Evolutionary conservation across 805 yeast species (phyloP).

Genomic region (Saccharomycopsis sp.): DNA sequence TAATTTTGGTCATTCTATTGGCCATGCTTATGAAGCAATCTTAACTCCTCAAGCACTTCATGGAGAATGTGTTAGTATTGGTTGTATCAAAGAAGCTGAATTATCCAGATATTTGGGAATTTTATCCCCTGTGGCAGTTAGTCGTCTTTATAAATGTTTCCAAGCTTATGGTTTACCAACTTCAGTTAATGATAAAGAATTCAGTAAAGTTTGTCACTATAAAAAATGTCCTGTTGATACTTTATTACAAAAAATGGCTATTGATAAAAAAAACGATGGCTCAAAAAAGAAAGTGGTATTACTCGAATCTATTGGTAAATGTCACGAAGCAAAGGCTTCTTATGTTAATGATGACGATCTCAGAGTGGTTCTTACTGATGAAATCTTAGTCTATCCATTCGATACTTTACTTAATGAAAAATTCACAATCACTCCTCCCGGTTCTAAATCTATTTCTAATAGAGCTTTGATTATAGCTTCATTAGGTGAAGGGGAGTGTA

Average conservation of each 20-base stretch:
- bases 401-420: constrained; percentile 25
- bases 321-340: constrained; percentile 83
- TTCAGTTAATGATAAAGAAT: constrained; percentile 59
- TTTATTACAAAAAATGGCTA: constrained; percentile 76
- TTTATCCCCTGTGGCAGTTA: constrained; percentile 86
- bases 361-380: constrained; percentile 74
- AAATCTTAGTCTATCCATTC: constrained; percentile 57
- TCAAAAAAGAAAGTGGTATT: constrained; percentile 79
- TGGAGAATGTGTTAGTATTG: constrained; percentile 99
- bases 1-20: constrained; percentile 95
- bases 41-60: constrained; percentile 93
- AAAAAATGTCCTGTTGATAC: constrained; percentile 69
- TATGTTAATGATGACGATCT: constrained; percentile 73
- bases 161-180: constrained; percentile 82
- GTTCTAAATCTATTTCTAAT: constrained; percentile 94
- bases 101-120: constrained; percentile 85
- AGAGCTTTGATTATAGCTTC: constrained; percentile 92
- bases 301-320: constrained; percentile 75
- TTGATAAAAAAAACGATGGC: constrained; percentile 96
- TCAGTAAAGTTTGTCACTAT: constrained; percentile 57
- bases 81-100: constrained; percentile 92
- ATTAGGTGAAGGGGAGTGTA: constrained; percentile 75
- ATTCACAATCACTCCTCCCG: constrained; percentile 71
- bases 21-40: constrained; percentile 98
- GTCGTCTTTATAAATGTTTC: constrained; percentile 74